phyloP scores from a whole-genome alignment of 1,284 basidiomycete genomes.

The Rhodotorula sp. region DNA sequence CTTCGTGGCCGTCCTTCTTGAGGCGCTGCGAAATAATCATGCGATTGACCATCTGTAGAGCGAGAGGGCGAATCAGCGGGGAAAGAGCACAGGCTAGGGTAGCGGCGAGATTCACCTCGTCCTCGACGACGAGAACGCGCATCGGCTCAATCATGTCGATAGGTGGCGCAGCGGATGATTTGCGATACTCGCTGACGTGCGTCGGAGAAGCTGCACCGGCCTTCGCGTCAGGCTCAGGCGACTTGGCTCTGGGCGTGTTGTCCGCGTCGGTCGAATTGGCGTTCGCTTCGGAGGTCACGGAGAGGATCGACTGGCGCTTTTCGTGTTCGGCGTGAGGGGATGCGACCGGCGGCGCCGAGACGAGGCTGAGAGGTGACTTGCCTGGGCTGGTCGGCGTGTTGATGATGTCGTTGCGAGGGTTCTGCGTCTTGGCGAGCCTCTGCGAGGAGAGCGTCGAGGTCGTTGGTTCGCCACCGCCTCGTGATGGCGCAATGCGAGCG shows the following conservation, averaged over 20 bases:
- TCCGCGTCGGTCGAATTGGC: neutral
- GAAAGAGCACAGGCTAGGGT: neutral
- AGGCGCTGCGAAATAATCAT: constrained; percentile 45
- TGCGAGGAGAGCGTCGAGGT: constrained; percentile 1
- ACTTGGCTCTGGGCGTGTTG: neutral
- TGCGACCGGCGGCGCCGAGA: neutral
- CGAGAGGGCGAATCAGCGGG: neutral
- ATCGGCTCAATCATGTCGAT: constrained; percentile 45
- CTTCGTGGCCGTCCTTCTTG: constrained; percentile 43
- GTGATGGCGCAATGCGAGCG: neutral
- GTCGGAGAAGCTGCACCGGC: neutral
- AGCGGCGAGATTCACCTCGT: constrained; percentile 45
- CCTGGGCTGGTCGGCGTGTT: no score
- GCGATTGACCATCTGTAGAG: constrained; percentile 37
- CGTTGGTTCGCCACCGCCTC: neutral
- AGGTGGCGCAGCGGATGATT: neutral
- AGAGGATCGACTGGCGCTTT: neutral
- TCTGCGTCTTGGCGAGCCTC: neutral
- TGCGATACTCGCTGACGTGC: constrained; percentile 32
- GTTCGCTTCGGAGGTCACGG: neutral
- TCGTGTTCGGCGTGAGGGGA: neutral
- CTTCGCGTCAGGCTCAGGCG: neutral
- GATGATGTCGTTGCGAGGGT: neutral
- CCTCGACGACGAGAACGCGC: constrained; percentile 70
- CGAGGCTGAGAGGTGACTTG: no score